Evolutionary conservation across 169 alveolate genomes (phyloP).

Genomic region (Theileria annulata): DNA sequence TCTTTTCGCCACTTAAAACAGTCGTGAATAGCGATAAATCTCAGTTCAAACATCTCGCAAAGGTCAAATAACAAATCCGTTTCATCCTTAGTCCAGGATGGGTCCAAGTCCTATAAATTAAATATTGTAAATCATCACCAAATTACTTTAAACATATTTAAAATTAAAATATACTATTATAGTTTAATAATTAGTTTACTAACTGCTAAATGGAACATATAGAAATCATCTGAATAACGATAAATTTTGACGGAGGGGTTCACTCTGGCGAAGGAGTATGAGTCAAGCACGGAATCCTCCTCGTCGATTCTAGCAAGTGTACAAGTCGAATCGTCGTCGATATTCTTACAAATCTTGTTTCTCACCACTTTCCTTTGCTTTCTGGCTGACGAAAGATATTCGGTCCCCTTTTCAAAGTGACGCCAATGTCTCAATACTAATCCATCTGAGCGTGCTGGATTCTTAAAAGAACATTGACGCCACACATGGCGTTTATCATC

Average conservation of each 20-base stretch:
- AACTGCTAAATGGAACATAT: constrained; percentile 55
- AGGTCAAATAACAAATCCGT: constrained; percentile 80
- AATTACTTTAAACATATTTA: not conserved
- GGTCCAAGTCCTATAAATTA: constrained; percentile 51
- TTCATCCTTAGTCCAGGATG: constrained; percentile 83
- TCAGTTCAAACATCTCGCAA: constrained; percentile 82
- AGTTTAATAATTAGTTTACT: constrained; percentile 1
- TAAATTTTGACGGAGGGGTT: constrained; percentile 70
- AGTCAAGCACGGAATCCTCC: constrained; percentile 39
- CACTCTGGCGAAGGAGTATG: constrained; percentile 71
- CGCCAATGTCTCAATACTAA: constrained; percentile 74
- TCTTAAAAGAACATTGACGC: constrained; percentile 71
- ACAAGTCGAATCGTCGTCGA: constrained; percentile 43
- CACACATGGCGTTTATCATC: constrained; percentile 65
- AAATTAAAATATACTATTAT: not conserved
- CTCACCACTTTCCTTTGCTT: constrained; percentile 31
- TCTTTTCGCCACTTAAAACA: constrained; percentile 73
- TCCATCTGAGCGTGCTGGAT: constrained; percentile 76
- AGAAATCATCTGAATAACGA: constrained; percentile 76
- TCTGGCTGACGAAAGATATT: constrained; percentile 24
- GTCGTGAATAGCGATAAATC: constrained; percentile 81
- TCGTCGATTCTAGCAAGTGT: constrained; percentile 60
- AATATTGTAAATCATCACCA: not conserved
- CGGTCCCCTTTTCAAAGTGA: constrained; percentile 63
- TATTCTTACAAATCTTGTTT: constrained; percentile 17